Conservation (phyloP, 495 filamentous ascomycete species). For the Penicillium robsamsonii region DNA sequence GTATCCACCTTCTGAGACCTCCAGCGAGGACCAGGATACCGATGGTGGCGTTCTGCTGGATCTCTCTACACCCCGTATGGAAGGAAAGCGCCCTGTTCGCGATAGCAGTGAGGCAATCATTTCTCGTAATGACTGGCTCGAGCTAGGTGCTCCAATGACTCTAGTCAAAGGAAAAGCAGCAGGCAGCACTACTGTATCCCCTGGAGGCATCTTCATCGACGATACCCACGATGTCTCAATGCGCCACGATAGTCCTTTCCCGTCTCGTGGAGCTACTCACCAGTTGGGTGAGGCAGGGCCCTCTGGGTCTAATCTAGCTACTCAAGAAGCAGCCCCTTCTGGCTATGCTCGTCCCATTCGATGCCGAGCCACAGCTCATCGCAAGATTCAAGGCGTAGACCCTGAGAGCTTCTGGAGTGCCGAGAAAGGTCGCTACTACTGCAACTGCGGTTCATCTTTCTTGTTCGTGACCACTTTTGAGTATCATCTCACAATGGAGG, state of each 20-base stretch:
- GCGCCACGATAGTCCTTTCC: background rate
- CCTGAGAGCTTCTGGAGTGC: slow-evolving; percentile 26
- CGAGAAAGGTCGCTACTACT: slow-evolving; percentile 22
- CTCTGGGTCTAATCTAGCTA: background rate
- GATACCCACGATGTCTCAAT: background rate
- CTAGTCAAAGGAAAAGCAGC: background rate
- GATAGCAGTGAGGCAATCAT: no score
- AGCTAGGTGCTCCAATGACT: background rate
- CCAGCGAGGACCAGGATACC: slow-evolving; percentile 31
- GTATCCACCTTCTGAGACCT: slow-evolving; percentile 27
- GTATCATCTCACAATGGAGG: slow-evolving; percentile 2
- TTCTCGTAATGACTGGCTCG: background rate
- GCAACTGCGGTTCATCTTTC: slow-evolving; percentile 27
- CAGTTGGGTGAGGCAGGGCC: background rate
- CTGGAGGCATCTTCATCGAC: background rate
- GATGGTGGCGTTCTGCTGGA: slow-evolving; percentile 10
- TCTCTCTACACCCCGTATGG: background rate
- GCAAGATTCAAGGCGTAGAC: slow-evolving; percentile 12
- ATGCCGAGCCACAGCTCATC: background rate
- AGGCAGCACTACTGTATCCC: background rate
- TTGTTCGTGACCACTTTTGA: slow-evolving; percentile 6
- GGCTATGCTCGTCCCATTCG: no score
- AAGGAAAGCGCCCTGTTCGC: background rate
- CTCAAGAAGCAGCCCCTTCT: background rate
- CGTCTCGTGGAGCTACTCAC: background rate